phyloP scores from a whole-genome alignment of 306 rosid genomes.

The Malus asiatica region DNA sequence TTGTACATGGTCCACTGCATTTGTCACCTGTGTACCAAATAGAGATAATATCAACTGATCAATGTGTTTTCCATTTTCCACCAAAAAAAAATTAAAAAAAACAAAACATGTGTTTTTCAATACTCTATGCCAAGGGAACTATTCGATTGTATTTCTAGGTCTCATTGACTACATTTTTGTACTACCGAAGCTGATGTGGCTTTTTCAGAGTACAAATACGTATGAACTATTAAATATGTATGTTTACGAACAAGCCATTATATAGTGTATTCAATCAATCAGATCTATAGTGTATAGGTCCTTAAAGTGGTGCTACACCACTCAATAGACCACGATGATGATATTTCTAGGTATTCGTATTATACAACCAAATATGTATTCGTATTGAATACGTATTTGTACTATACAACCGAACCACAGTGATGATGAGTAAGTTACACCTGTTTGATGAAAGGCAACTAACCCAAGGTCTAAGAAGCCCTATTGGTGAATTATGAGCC shows the following conservation, averaged over 20 bases:
- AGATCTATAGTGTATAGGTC: not conserved
- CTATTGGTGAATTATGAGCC: not conserved
- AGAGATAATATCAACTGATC: not conserved
- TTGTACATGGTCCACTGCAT: slow-evolving; percentile 69
- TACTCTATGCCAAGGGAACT: not conserved
- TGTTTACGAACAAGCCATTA: too few relatives aligned
- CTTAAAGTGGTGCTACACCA: not conserved
- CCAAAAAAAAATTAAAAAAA: not conserved
- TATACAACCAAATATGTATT: too few relatives aligned
- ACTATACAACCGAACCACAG: too few relatives aligned
- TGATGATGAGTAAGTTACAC: not conserved
- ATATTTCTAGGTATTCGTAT: not conserved
- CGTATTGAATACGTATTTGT: too few relatives aligned
- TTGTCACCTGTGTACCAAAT: slow-evolving; percentile 53
- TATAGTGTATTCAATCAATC: not conserved
- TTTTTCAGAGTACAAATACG: too few relatives aligned
- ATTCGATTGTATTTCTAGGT: not conserved
- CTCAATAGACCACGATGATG: not conserved
- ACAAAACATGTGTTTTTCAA: not conserved
- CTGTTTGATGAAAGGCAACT: not conserved
- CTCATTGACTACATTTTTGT: not conserved
- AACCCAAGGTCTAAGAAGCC: too few relatives aligned
- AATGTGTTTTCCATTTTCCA: not conserved
- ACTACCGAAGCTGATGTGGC: not conserved
- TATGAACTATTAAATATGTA: too few relatives aligned